A percentile compares a stretch with the other conserved stretches of the same genome.
Evolutionary conservation across 306 rosid genomes (phyloP).

Genomic region (Glycine latifolia): DNA sequence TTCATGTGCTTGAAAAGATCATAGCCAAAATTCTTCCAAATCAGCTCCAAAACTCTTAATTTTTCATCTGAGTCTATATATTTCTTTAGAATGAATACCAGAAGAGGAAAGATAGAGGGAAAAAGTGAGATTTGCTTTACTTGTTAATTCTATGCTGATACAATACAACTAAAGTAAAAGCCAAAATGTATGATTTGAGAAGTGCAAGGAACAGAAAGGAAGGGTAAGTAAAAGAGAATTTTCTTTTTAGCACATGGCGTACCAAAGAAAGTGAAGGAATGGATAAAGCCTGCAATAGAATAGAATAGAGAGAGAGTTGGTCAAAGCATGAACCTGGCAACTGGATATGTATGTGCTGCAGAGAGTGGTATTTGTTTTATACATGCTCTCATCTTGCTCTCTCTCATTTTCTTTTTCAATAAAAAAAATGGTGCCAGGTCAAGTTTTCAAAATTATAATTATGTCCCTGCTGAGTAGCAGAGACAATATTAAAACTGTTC

Average conservation of each 20-base stretch:
- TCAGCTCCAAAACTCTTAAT: constrained; percentile 50
- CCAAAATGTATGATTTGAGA: constrained; percentile 43
- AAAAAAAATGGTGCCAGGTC: background rate
- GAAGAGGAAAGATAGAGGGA: constrained; percentile 1
- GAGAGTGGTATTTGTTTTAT: constrained; percentile 46
- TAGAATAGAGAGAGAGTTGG: constrained; percentile 37
- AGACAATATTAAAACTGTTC: constrained; percentile 34
- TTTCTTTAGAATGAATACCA: constrained; percentile 31
- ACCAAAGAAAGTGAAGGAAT: constrained; percentile 42
- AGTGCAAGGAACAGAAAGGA: constrained; percentile 32
- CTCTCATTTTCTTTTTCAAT: background rate
- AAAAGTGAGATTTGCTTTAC: constrained; percentile 46
- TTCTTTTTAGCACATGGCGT: constrained; percentile 59
- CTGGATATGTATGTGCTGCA: constrained; percentile 52
- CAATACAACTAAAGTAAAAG: constrained; percentile 30
- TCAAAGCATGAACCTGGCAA: constrained; percentile 43
- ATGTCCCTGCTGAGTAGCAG: constrained; percentile 32
- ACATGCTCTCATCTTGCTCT: constrained; percentile 29
- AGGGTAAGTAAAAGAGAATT: constrained; percentile 41
- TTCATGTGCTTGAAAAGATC: constrained; percentile 29
- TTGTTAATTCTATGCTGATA: constrained; percentile 40
- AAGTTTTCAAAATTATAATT: constrained; percentile 38
- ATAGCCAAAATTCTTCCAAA: constrained; percentile 33
- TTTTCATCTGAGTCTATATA: constrained; percentile 36
- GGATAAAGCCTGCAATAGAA: constrained; percentile 36